Percentiles rank a stretch among this genome's conserved stretches.
phyloP scores from a whole-genome alignment of 768 basidiomycete species.

The Brasilioporus rufonigricans region DNA sequence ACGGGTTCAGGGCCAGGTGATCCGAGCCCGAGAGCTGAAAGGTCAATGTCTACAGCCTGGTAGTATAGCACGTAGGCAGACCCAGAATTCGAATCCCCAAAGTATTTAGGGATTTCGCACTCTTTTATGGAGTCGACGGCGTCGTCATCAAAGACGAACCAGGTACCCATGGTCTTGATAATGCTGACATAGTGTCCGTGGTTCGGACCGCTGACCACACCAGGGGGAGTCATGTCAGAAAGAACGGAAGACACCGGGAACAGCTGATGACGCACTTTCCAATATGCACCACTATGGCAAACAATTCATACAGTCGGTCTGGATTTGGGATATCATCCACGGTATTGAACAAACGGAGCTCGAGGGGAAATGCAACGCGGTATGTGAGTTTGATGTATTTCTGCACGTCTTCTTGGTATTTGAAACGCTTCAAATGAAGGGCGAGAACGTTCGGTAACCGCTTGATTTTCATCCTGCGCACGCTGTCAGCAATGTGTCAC shows the following conservation, averaged over 20 bases:
- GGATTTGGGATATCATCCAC: constrained; percentile 90
- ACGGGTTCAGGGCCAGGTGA: constrained; percentile 23
- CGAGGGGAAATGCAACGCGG: constrained; percentile 93
- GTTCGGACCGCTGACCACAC: constrained; percentile 76
- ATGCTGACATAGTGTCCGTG: constrained; percentile 98
- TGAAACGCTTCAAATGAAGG: constrained; percentile 96
- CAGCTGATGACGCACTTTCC: constrained; percentile 74
- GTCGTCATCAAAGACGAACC: constrained; percentile 97
- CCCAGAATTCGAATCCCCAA: constrained; percentile 85
- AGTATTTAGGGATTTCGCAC: constrained; percentile 88
- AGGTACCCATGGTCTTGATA: constrained; percentile 78
- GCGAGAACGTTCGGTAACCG: constrained; percentile 93
- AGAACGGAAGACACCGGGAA: not conserved
- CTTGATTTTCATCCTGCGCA: constrained; percentile 94
- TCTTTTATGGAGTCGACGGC: constrained; percentile 87
- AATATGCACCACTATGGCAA: constrained; percentile 98
- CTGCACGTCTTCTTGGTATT: constrained; percentile 90
- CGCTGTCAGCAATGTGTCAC: constrained; percentile 8
- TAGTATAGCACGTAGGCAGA: constrained; percentile 97
- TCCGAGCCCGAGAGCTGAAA: constrained; percentile 65
- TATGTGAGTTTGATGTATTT: constrained; percentile 95
- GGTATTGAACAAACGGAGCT: constrained; percentile 95
- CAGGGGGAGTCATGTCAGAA: constrained; percentile 15
- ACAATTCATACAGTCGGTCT: constrained; percentile 90
- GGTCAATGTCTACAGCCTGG: constrained; percentile 87